A percentile compares a stretch with the other conserved stretches of the same genome.
Conservation (phyloP, 257 asterid species). For the Penstemon newberryi region DNA sequence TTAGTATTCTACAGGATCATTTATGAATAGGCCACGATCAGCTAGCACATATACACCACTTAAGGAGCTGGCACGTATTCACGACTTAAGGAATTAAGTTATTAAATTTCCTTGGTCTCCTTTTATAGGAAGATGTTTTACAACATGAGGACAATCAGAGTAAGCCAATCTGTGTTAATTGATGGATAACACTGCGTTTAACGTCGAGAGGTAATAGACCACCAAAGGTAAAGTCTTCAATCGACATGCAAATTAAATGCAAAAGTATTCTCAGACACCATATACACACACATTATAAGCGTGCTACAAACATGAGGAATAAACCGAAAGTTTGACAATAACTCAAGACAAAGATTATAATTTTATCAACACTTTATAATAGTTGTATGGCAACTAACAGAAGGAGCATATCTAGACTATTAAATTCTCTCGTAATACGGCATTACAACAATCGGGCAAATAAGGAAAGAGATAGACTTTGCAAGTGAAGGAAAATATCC, state of each 20-base stretch:
- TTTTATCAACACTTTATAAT: not conserved
- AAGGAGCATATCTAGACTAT: conserved; percentile 2
- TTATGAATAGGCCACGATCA: not conserved
- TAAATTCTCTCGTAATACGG: conserved; percentile 18
- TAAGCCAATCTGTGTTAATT: not conserved
- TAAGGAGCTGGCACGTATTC: conserved; percentile 18
- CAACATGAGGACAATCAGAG: not conserved
- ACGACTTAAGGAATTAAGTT: not conserved
- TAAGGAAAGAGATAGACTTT: not conserved
- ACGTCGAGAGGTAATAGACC: not conserved
- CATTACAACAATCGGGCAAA: not conserved
- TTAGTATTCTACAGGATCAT: not conserved
- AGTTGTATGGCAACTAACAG: not conserved
- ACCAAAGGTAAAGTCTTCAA: not conserved
- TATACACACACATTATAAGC: not conserved
- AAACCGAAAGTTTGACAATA: not conserved
- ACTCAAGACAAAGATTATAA: conserved; percentile 10
- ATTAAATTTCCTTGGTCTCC: not conserved
- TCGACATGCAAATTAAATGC: conserved; percentile 14
- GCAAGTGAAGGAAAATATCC: not conserved
- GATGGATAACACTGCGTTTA: not conserved
- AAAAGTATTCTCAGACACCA: not conserved
- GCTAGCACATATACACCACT: not conserved
- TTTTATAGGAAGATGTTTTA: not conserved
- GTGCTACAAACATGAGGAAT: not conserved